Base-by-base conservation (phyloP, 768 basidiomycete genomes). In the Termitomyces sp. region DNA sequence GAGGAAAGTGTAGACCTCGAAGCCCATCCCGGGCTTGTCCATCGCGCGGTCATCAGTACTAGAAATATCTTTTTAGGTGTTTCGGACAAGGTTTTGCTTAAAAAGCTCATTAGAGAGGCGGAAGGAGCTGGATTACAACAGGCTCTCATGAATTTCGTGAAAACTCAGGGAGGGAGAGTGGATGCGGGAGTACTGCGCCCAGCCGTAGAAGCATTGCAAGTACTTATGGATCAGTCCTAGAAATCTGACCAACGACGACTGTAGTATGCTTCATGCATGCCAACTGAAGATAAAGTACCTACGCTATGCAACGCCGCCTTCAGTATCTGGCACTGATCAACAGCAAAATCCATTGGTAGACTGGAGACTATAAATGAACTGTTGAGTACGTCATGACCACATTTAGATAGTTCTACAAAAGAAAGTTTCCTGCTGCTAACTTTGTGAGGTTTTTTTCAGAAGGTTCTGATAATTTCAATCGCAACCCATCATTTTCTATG, bases 31-130 rank as follows among this genome's bases (percentile, higher is more conserved):
- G 89, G 88, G 10, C 77, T 94, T 40, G 76, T 88, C 11, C 87
- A 93, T 67, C 84, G 94, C 27, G 92, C 86, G 0, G 79, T 89
- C 0, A 78, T 92, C n/a, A 89, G 88, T 64, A 72, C 87, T 23
- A 73, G 77, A 37, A 93, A 91, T 65, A 68, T 94, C 41, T 69
- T 76, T 59, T 64, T 73, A 16, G 80, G 77, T 55, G 68, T 83
- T 10, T 64, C 75, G 21, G 74, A 79, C 56, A 63, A 67, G 27
- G 66, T 66, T 6, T 66, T 69, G 21, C 70, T 73, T 41, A 73
- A 74, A 50, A 68, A 69, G 53, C 68, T 90, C n/a, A 72, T 73
- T 17, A 70, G 78, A 25, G 81, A 82, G 61, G 80, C 79, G 8
- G 74, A 76, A 52, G 76, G 76, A 43, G 72, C 76, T 12, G 83